Conservation (phyloP, 805 yeast genomes). For the Tetrapisispora namnaoensis region DNA sequence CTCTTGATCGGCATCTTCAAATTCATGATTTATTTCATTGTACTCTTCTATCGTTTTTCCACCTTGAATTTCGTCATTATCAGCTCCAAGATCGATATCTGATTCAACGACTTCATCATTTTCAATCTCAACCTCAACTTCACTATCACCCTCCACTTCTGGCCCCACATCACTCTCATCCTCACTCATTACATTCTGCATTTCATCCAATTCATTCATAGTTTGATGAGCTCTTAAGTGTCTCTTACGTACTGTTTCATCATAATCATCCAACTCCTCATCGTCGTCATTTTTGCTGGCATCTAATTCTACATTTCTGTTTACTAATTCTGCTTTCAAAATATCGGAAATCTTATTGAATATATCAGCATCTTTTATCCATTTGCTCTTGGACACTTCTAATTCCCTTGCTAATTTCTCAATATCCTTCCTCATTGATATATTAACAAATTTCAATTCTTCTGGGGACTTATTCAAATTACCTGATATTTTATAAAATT, state of each 20-base stretch:
- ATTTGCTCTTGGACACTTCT: constrained; percentile 17
- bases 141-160: not conserved
- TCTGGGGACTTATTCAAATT: constrained; percentile 21
- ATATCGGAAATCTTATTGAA: constrained; percentile 19
- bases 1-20: constrained; percentile 32
- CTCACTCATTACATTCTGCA: not conserved
- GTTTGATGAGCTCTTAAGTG: not conserved
- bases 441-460: constrained; percentile 19
- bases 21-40: constrained; percentile 37
- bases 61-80: not conserved
- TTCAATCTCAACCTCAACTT: constrained; percentile 1
- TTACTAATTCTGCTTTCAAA: constrained; percentile 18
- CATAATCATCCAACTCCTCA: constrained; percentile 7
- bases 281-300: constrained; percentile 7
- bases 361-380: constrained; percentile 26
- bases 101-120: constrained; percentile 3
- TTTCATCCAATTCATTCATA: not conserved
- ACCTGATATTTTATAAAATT: constrained; percentile 16
- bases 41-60: constrained; percentile 36
- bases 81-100: not conserved
- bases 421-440: constrained; percentile 18
- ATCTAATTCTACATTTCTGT: constrained; percentile 14
- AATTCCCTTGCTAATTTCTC: constrained; percentile 16
- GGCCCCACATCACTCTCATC: not conserved
- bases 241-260: constrained; percentile 4